Conservation (phyloP, 192 early-diverging fungal species). For the Podila horticola region DNA sequence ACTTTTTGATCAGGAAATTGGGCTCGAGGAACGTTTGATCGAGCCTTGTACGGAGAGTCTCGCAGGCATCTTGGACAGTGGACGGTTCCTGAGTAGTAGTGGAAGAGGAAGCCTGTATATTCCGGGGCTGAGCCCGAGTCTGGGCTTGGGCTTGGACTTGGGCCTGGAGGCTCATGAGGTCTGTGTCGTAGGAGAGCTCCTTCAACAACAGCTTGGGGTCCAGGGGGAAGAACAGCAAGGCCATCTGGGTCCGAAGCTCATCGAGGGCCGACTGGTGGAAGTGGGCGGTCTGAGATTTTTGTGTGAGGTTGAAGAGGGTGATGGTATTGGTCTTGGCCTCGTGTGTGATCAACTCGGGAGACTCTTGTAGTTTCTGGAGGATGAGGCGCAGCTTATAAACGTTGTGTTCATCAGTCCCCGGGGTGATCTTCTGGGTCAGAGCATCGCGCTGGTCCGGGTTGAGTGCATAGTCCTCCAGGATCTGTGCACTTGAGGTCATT, state of each 20-base stretch:
- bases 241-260: conserved; percentile 15
- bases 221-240: conserved; percentile 21
- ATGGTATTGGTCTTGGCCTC: conserved; percentile 8
- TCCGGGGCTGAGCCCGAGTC: background rate
- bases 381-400: conserved; percentile 7
- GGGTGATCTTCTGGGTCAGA: conserved; percentile 3
- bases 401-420: conserved; percentile 5
- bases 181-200: conserved; percentile 13
- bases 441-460: conserved; percentile 23
- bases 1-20: background rate
- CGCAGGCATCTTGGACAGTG: conserved; percentile 4
- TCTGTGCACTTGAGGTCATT: background rate
- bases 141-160: background rate
- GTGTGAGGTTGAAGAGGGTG: background rate
- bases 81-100: background rate
- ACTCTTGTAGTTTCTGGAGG: conserved; percentile 28
- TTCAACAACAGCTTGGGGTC: conserved; percentile 21
- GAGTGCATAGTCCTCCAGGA: conserved; percentile 32
- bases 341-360: background rate
- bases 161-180: conserved; percentile 4
- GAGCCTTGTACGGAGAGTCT: conserved; percentile 9
- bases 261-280: background rate
- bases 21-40: conserved; percentile 11
- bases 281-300: background rate
- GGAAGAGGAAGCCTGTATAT: background rate